Evolutionary conservation across 2,329 filamentous ascomycete species (phyloP), one percentile per base, ranked within the genome.

Genomic region (Fusarium sambucinum): DNA sequence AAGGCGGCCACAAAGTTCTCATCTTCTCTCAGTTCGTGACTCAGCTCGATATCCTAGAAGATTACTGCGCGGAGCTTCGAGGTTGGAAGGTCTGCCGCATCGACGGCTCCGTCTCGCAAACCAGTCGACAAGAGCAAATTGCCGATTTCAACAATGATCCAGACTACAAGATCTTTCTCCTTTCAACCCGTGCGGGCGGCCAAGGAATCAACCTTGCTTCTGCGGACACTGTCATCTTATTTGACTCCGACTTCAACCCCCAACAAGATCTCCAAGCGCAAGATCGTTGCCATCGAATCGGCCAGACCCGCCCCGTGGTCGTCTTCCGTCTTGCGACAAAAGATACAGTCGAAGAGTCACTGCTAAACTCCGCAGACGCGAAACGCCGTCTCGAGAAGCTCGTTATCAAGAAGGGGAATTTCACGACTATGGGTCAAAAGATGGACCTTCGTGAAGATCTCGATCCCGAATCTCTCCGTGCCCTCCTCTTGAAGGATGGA

Each of bases 21-120:
- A 93, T 99, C 52, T 99, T 99, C 79, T 96, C 93, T 0, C 96
- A 99, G 75, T 99, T 99, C 81, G 96, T 94, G 59, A 97, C 91
- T 0, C 94, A 97, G 68, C 87, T 99, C 0, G 94, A 98, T 74
- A 91, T 99, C 3, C 83, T 99, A 0, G 89, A 96, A 66, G 91
- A 95, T 56, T 99, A 97, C 80, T 93, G 93, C 5, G 60, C 73
- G 11, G 86, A 89, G n/a, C 85, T 98, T 2, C 90, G 93, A 10
- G 81, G 84, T 2, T 97, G 93, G 93, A 87, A 89, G 2, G 86
- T 91, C 25, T 97, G 94, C 74, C 93, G 96, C 8, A 97, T 99
- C 55, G 96, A 98, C 73, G 96, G 96, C 13, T 90, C 88, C 1
- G 92, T 98, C 6, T 85, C 91, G 1, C 94, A 97, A 72, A 83